Conservation (phyloP, 371 early-diverging fungal genomes). For the Mucor ambiguus region DNA sequence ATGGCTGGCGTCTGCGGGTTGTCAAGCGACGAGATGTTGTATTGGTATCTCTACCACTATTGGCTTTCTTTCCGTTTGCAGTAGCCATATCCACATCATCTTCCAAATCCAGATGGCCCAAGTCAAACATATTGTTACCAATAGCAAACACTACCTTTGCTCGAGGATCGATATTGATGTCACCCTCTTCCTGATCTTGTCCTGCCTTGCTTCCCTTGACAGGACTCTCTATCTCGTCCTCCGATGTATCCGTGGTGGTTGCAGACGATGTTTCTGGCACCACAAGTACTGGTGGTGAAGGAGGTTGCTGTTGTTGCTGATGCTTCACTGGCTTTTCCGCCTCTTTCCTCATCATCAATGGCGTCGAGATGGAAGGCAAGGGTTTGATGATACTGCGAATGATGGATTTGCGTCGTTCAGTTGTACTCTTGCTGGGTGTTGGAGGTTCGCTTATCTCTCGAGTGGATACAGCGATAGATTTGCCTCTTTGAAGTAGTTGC, state of each 20-base stretch:
- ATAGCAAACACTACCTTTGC: conserved; percentile 57
- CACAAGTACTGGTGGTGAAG: not conserved
- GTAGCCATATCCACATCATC: not conserved
- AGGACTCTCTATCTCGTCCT: conserved; percentile 3
- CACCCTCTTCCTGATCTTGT: conserved; percentile 16
- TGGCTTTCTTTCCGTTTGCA: not conserved
- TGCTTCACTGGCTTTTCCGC: not conserved
- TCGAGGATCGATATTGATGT: conserved; percentile 43
- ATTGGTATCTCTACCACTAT: not conserved
- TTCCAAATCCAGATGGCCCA: conserved; percentile 35
- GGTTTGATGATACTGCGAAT: conserved; percentile 20
- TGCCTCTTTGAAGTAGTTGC: not conserved
- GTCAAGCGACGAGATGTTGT: conserved; percentile 1
- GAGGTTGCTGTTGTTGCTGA: not conserved
- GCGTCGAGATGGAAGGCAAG: conserved; percentile 21
- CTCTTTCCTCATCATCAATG: not conserved
- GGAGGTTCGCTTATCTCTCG: not conserved
- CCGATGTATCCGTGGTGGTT: conserved; percentile 2
- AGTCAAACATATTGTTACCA: conserved; percentile 57
- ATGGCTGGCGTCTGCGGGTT: conserved; percentile 12
- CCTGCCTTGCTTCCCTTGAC: not conserved
- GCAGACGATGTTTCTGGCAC: conserved; percentile 8
- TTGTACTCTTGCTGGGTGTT: not conserved
- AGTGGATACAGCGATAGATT: not conserved
- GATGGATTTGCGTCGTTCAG: conserved; percentile 13